These are phyloP conservation scores for Ogataea hybrid DNA, from an alignment of 1,139 yeast species.

Conservation along the genomic window DNA sequence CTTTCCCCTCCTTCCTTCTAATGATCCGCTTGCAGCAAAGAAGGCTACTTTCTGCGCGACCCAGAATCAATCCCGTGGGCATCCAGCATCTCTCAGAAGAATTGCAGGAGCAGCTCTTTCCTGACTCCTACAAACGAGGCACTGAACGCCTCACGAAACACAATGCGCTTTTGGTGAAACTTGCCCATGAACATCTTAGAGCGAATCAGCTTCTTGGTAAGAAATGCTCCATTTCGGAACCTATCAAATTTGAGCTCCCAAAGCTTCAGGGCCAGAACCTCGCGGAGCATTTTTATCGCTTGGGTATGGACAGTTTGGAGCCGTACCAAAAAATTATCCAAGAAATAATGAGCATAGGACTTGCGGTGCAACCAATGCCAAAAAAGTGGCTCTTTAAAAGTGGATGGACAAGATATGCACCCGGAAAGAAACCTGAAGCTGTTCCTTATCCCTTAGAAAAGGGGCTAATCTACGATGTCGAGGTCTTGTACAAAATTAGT, in stretches of 20 bases:
- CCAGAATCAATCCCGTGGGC: conserved; percentile 64
- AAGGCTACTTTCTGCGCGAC: conserved; percentile 25
- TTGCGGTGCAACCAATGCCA: conserved; percentile 38
- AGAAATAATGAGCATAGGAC: conserved; percentile 36
- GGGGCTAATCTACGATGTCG: conserved; percentile 84
- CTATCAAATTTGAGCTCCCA: conserved; percentile 68
- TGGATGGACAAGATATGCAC: conserved; percentile 84
- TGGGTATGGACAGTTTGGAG: conserved; percentile 60
- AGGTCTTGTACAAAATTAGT: conserved; percentile 73
- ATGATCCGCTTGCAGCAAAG: too few species aligned
- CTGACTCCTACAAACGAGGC: conserved; percentile 28
- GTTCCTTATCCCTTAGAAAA: conserved; percentile 72
- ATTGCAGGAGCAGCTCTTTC: conserved; percentile 63
- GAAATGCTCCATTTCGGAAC: conserved; percentile 61
- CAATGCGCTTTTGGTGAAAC: conserved; percentile 42
- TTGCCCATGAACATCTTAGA: conserved; percentile 61
- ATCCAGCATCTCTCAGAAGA: conserved; percentile 66
- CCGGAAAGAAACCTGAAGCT: conserved; percentile 47
- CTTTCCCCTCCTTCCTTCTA: too few species aligned
- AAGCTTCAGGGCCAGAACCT: conserved; percentile 62
- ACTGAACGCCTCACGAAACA: conserved; percentile 21
- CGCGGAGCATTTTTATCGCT: conserved; percentile 79
- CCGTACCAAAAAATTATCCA: conserved; percentile 57
- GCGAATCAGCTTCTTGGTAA: conserved; percentile 75
- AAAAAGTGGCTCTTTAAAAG: conserved; percentile 52